Evolutionary conservation across 2,329 filamentous ascomycete genomes (phyloP).

Genomic region (Zalaria obscura): DNA sequence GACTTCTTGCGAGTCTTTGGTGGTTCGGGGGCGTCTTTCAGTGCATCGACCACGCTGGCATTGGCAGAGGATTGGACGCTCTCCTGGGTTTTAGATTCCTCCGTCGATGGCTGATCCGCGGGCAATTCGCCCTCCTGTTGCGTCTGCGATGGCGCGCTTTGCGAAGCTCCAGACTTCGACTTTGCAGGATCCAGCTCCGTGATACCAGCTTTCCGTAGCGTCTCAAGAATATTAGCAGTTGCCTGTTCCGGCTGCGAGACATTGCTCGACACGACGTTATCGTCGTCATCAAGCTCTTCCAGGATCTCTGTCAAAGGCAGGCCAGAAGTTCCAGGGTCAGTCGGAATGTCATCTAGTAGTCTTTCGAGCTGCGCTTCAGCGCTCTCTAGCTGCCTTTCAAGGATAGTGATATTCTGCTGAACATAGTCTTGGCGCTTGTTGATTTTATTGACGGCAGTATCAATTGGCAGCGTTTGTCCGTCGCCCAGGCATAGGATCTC

Average conservation of each 20-base stretch:
- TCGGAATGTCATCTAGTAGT: constrained; percentile 30
- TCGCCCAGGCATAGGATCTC: constrained; percentile 36
- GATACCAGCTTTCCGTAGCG: constrained; percentile 64
- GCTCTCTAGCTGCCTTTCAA: constrained; percentile 57
- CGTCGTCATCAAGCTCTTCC: constrained; percentile 83
- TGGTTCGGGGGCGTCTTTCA: constrained; percentile 6
- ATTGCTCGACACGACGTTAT: constrained; percentile 54
- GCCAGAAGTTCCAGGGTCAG: constrained; percentile 44
- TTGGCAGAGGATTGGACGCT: constrained; percentile 26
- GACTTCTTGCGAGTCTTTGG: constrained; percentile 31
- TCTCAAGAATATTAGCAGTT: constrained; percentile 54
- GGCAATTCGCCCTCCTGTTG: not conserved
- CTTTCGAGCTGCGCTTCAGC: constrained; percentile 58
- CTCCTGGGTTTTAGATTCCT: not conserved
- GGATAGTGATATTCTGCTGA: constrained; percentile 58
- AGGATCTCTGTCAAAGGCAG: constrained; percentile 79
- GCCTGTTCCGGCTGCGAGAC: constrained; percentile 46
- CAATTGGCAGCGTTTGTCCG: constrained; percentile 33
- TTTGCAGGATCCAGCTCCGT: constrained; percentile 13
- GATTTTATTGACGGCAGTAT: constrained; percentile 54
- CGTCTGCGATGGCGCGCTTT: constrained; percentile 1
- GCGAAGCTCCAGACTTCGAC: constrained; percentile 3
- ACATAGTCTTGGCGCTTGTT: constrained; percentile 79
- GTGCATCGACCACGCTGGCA: constrained; percentile 5
- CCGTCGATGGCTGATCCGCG: not conserved